These are phyloP conservation scores for Jackrogersella multiformis DNA, from an alignment of 495 filamentous ascomycete species.

Conservation along the genomic window DNA sequence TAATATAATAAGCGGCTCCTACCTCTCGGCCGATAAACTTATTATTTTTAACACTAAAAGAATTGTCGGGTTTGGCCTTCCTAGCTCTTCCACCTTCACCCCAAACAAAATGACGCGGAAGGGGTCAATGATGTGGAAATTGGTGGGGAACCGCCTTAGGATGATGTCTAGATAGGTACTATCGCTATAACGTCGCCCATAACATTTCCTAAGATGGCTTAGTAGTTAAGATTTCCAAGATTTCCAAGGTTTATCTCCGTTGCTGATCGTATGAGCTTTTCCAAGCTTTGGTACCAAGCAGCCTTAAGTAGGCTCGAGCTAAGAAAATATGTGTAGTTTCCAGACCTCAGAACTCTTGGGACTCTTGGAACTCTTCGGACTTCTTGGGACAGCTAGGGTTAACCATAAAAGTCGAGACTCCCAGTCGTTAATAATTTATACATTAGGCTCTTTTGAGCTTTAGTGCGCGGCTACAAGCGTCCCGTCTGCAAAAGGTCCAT, in stretches of 20 bases:
- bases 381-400: conserved; percentile 21
- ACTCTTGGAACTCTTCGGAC: conserved; percentile 15
- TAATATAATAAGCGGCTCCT: conserved; percentile 32
- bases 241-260: conserved; percentile 37
- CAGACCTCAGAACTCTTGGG: conserved; percentile 23
- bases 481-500: conserved; percentile 43
- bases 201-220: conserved; percentile 36
- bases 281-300: neutral
- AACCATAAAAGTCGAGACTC: conserved; percentile 30
- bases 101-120: conserved; percentile 11
- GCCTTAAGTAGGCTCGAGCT: conserved; percentile 25
- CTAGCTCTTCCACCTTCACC: neutral
- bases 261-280: conserved; percentile 37
- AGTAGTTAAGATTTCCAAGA: conserved; percentile 31
- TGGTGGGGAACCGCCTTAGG: conserved; percentile 29
- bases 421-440: conserved; percentile 28
- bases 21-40: conserved; percentile 40
- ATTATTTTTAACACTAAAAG: conserved; percentile 21
- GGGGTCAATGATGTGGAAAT: conserved; percentile 34
- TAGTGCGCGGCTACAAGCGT: conserved; percentile 37
- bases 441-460: conserved; percentile 28
- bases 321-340: conserved; percentile 10
- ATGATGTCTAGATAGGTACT: neutral
- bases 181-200: conserved; percentile 24
- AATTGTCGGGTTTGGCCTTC: conserved; percentile 20